A percentile compares a stretch with the other conserved stretches of the same genome.
phyloP scores from a whole-genome alignment of 108 stramenopile genomes.

The Cyclostephanos tholiformis region DNA sequence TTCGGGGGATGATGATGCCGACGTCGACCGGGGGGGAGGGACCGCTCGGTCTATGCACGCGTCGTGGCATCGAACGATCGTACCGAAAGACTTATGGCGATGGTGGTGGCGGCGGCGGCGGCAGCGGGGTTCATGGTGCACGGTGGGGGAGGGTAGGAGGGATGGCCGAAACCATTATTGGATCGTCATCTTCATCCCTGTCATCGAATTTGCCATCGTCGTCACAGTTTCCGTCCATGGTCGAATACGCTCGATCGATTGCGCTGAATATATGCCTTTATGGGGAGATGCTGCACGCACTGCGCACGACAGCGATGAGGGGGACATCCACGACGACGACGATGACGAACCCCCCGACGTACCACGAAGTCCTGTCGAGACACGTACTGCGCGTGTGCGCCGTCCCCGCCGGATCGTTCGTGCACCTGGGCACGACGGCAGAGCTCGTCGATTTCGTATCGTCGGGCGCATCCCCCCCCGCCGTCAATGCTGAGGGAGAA shows the following conservation, averaged over 20 bases:
- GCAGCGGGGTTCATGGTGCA: too few relatives aligned
- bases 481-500: neutral
- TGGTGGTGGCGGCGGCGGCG: neutral
- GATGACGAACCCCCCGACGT: neutral
- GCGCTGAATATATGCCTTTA: conserved; percentile 39
- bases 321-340: neutral
- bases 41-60: conserved; percentile 46
- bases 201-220: neutral
- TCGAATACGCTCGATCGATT: conserved; percentile 38
- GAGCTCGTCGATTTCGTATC: conserved; percentile 72
- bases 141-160: neutral
- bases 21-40: neutral
- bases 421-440: conserved; percentile 76
- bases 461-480: conserved; percentile 14
- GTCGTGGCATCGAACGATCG: conserved; percentile 46
- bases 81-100: conserved; percentile 16
- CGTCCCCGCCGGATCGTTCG: conserved; percentile 59
- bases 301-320: conserved; percentile 22
- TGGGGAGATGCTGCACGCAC: conserved; percentile 38
- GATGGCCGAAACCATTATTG: neutral
- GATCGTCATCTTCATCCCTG: too few relatives aligned
- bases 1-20: conserved; percentile 44
- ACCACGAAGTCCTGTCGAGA: conserved; percentile 29
- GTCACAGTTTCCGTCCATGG: conserved; percentile 15
- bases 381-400: conserved; percentile 49